Evolutionary conservation across 805 yeast species (phyloP).

Genomic region (Metahyphopichia silvanorum): DNA sequence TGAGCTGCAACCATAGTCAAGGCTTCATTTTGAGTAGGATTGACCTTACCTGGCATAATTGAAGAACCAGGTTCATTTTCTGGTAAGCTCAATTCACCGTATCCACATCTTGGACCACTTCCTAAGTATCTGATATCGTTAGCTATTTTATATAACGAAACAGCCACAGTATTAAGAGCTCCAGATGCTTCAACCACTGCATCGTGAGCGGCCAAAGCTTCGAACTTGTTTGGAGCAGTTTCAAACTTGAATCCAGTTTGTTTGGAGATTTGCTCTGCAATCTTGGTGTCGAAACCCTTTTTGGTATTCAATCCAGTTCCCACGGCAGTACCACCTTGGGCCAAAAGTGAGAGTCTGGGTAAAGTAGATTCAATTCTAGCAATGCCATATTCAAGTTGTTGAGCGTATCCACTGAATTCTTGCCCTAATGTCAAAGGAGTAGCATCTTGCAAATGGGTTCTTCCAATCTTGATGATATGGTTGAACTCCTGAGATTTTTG

Average conservation of each 20-base stretch:
- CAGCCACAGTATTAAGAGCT: slow-evolving; percentile 36
- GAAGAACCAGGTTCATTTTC: slow-evolving; percentile 41
- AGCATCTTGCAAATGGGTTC: slow-evolving; percentile 41
- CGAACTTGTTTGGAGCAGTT: slow-evolving; percentile 40
- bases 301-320: slow-evolving; percentile 39
- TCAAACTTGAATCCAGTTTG: slow-evolving; percentile 30
- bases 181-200: slow-evolving; percentile 40
- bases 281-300: slow-evolving; percentile 32
- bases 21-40: slow-evolving; percentile 40
- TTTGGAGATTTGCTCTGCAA: slow-evolving; percentile 30
- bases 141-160: slow-evolving; percentile 36
- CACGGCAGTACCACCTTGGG: slow-evolving; percentile 43
- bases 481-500: slow-evolving; percentile 28
- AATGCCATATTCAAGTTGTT: slow-evolving; percentile 33
- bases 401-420: slow-evolving; percentile 38
- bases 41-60: slow-evolving; percentile 42
- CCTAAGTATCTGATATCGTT: slow-evolving; percentile 39
- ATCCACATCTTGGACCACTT: slow-evolving; percentile 40
- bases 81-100: slow-evolving; percentile 37
- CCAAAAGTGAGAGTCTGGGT: slow-evolving; percentile 31
- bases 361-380: slow-evolving; percentile 28
- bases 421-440: slow-evolving; percentile 40
- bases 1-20: slow-evolving; percentile 39
- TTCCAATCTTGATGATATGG: slow-evolving; percentile 35
- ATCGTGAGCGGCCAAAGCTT: slow-evolving; percentile 40